A percentile compares a stretch with the other conserved stretches of the same genome.
phyloP scores from a whole-genome alignment of 2,329 filamentous ascomycete species.

The Sporothrix brunneoviolacea region DNA sequence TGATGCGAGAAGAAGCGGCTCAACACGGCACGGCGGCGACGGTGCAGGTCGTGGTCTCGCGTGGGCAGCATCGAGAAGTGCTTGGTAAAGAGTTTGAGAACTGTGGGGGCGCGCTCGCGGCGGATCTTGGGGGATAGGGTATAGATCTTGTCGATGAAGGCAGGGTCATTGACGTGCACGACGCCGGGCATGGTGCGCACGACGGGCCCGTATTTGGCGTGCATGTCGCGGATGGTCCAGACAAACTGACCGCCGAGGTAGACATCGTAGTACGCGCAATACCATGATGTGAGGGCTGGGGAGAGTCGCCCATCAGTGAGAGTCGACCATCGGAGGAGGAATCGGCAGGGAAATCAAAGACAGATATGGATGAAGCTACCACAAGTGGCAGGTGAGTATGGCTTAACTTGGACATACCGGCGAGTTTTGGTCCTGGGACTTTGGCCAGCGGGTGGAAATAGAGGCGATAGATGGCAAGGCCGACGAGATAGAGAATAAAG shows the following conservation, averaged over 20 bases:
- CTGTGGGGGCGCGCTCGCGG: neutral
- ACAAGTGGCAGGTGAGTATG: too few relatives aligned
- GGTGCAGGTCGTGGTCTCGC: neutral
- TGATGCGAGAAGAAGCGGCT: conserved; percentile 1
- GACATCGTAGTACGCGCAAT: neutral
- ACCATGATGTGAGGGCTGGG: neutral
- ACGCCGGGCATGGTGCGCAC: conserved; percentile 1
- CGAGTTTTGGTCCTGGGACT: neutral
- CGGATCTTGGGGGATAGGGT: neutral
- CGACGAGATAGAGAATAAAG: neutral
- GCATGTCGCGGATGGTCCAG: neutral
- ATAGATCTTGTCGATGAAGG: neutral
- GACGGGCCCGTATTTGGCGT: neutral
- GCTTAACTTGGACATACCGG: too few relatives aligned
- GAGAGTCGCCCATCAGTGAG: too few relatives aligned
- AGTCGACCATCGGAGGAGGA: too few relatives aligned
- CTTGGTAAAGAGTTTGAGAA: neutral
- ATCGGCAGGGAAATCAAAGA: too few relatives aligned
- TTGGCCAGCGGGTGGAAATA: neutral
- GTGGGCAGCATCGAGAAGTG: conserved; percentile 1
- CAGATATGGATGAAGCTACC: too few relatives aligned
- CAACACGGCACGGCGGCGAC: neutral
- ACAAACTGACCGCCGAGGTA: neutral
- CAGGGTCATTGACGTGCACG: conserved; percentile 6
- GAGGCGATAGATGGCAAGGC: conserved; percentile 1